Conservation (phyloP, 345 rosid genomes). For the Linum lewisii region DNA sequence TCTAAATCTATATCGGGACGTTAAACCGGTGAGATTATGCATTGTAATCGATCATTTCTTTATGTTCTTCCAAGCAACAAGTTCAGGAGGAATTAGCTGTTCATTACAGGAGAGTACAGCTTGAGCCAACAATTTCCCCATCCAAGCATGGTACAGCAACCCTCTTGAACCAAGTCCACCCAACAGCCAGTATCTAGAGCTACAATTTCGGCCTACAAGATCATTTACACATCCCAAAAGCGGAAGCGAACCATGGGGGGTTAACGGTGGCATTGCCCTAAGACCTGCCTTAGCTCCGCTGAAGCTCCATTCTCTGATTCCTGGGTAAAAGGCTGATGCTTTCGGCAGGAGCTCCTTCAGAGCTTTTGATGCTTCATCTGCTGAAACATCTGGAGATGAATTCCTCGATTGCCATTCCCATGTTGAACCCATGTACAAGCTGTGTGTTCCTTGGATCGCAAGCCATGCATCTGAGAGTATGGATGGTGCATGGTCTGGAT, state of each 20-base stretch:
- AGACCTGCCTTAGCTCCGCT: constrained; percentile 71
- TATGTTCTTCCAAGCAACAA: constrained; percentile 60
- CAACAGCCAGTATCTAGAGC: constrained; percentile 59
- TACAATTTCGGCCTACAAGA: constrained; percentile 28
- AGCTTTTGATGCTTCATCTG: constrained; percentile 65
- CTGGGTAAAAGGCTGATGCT: constrained; percentile 57
- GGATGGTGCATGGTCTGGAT: constrained; percentile 59
- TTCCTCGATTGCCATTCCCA: constrained; percentile 91
- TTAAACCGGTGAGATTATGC: not conserved
- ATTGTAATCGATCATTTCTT: constrained; percentile 16
- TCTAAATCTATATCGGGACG: not conserved
- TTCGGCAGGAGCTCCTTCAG: constrained; percentile 69
- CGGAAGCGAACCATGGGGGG: constrained; percentile 71
- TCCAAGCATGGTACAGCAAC: constrained; percentile 71
- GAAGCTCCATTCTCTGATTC: constrained; percentile 51
- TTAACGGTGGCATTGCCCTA: constrained; percentile 85
- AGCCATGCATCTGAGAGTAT: constrained; percentile 85
- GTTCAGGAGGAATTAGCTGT: constrained; percentile 45
- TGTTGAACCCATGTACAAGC: constrained; percentile 65
- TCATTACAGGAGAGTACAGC: constrained; percentile 61
- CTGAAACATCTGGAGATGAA: constrained; percentile 44
- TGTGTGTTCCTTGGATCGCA: constrained; percentile 55
- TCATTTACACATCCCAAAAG: constrained; percentile 59
- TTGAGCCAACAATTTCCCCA: constrained; percentile 58
- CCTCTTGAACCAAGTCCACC: constrained; percentile 93